phyloP scores from a whole-genome alignment of 331 rosid genomes.

The Malus hybrid region DNA sequence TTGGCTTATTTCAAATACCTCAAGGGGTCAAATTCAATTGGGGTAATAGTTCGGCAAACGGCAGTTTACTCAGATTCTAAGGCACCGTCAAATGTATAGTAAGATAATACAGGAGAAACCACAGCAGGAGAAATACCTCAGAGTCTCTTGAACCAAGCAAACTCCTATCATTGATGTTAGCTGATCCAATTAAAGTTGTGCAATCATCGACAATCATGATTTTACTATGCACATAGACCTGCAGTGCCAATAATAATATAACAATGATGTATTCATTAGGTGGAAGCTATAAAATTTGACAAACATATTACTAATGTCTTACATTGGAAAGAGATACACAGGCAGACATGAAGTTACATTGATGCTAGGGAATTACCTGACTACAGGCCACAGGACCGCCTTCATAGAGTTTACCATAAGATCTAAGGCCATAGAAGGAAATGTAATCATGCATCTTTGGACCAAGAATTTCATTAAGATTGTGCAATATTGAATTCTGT shows the following conservation, averaged over 20 bases:
- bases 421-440: slow-evolving; percentile 89
- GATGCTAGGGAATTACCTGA: slow-evolving; percentile 50
- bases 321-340: neutral
- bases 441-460: slow-evolving; percentile 71
- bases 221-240: slow-evolving; percentile 98
- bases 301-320: neutral
- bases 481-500: slow-evolving; percentile 65
- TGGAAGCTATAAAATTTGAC: neutral
- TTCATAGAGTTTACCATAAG: slow-evolving; percentile 74
- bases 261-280: neutral
- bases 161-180: slow-evolving; percentile 97
- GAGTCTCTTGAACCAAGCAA: slow-evolving; percentile 95
- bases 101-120: neutral
- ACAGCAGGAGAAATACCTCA: slow-evolving; percentile 50
- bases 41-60: too few relatives aligned
- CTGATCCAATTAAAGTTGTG: slow-evolving; percentile 79
- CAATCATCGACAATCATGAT: slow-evolving; percentile 88
- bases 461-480: slow-evolving; percentile 68
- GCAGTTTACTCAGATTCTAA: too few relatives aligned
- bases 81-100: neutral
- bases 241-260: slow-evolving; percentile 13
- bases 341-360: neutral
- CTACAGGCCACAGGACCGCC: slow-evolving; percentile 90
- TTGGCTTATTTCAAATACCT: too few relatives aligned
- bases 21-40: too few relatives aligned